Base-by-base conservation (phyloP, 495 filamentous ascomycete genomes). In the Aspergillus steynii region DNA sequence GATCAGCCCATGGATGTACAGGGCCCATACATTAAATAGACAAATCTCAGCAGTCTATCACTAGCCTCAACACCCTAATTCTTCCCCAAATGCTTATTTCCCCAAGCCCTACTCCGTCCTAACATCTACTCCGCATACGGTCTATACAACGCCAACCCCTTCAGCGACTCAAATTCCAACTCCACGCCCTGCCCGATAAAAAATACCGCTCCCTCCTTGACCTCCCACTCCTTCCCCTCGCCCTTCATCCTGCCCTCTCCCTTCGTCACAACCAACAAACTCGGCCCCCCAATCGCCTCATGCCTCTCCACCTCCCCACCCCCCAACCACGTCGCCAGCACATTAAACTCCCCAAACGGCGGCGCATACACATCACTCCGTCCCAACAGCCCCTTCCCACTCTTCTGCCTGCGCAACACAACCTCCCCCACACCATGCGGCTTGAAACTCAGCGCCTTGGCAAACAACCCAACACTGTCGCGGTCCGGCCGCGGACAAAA, bases 331-430 rank as follows among this genome's bases (percentile, higher is more conserved):
- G 83, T 86, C 45, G 80, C 82, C 46, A 92, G 70, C 65, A 92
- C 81, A 57, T 87, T 82, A 65, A 93, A 92, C 70, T 94, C 90
- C 56, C 82, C 83, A 70, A 91, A 83, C 0, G 89, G 88, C 8
- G 90, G 88, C 59, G 75, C 80, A 63, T 88, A 91, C 8, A 83
- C 77, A 42, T 79, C 78, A 32, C 86, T 88, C 74, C 80, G 84
- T 0, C 85, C 85, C 37, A 79, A 72, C 64, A 74, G 71, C n/a
- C 86, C 81, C 65, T 81, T 83, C 2, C 77, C 75, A 42, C 74
- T 85, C 65, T 73, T 73, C 46, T 74, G 63, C n/a, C 75, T 67
- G 5, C 68, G 67, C 27, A 93, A 66, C 27, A 83, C 66, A 0
- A 85, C 77, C 52, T 88, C 83, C 5, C 83, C 71, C 0, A 73